Conservation (phyloP, 495 filamentous ascomycete species). For the Talaromyces borbonicus region DNA sequence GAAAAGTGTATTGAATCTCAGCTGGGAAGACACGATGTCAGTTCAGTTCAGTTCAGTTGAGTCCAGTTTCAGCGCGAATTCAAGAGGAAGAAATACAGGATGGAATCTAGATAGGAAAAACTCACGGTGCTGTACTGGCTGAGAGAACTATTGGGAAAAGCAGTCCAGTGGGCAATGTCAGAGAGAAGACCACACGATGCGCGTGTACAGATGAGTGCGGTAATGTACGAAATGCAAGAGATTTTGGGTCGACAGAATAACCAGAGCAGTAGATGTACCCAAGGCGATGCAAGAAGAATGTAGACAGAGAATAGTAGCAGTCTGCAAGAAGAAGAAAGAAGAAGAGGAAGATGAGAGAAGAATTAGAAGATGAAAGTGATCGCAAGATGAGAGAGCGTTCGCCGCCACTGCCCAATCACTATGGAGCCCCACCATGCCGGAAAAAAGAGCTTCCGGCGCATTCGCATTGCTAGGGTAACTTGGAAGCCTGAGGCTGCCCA, state of each 20-base stretch:
- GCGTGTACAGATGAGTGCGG: too few relatives aligned
- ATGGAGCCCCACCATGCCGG: constrained; percentile 17
- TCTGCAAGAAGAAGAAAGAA: not conserved
- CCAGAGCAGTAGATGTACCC: not conserved
- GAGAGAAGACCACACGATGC: too few relatives aligned
- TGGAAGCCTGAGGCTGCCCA: constrained; percentile 5
- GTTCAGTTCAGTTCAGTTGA: not conserved
- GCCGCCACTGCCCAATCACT: constrained; percentile 20
- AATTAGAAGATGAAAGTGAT: constrained; percentile 15
- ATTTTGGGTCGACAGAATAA: not conserved
- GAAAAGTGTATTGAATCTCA: too few relatives aligned
- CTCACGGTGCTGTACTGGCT: too few relatives aligned
- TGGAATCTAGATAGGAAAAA: too few relatives aligned
- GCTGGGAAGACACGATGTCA: not conserved
- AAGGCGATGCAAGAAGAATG: not conserved
- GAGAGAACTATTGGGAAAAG: too few relatives aligned
- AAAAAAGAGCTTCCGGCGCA: constrained; percentile 34
- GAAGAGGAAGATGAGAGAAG: not conserved
- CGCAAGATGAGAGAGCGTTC: constrained; percentile 7
- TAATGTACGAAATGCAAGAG: too few relatives aligned
- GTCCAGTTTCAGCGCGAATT: too few relatives aligned
- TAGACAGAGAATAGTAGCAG: not conserved
- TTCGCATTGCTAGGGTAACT: too few relatives aligned
- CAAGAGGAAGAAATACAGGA: too few relatives aligned
- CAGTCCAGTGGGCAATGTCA: too few relatives aligned